Evolutionary conservation across 805 yeast species (phyloP).

Genomic region (Candida wancherniae): DNA sequence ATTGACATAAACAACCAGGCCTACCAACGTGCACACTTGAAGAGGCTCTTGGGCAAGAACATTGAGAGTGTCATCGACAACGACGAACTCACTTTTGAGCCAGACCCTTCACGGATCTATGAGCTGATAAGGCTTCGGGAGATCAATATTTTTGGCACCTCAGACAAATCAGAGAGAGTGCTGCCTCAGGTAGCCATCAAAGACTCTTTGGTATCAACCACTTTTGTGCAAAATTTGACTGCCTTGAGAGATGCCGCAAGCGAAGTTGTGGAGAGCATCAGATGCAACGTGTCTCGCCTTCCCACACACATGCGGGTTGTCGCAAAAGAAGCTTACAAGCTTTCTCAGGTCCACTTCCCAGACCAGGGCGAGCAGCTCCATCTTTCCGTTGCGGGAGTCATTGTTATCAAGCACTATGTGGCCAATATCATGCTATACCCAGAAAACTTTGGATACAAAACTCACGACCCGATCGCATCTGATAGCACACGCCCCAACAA

Average conservation of each 20-base stretch:
- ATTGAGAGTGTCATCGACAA: conserved; percentile 39
- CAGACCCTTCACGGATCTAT: conserved; percentile 68
- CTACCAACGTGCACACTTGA: conserved; percentile 44
- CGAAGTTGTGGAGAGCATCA: conserved; percentile 52
- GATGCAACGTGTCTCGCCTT: conserved; percentile 32
- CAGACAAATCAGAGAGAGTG: conserved; percentile 29
- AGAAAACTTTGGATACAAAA: conserved; percentile 51
- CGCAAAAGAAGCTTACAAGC: conserved; percentile 30
- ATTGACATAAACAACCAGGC: conserved; percentile 43
- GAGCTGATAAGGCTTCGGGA: conserved; percentile 35
- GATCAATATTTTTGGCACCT: conserved; percentile 29
- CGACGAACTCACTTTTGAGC: conserved; percentile 62
- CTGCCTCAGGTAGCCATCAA: conserved; percentile 70
- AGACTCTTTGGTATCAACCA: conserved; percentile 64
- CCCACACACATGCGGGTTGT: conserved; percentile 35
- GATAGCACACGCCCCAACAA: conserved; percentile 13
- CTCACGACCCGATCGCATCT: conserved; percentile 22
- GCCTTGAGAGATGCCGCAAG: conserved; percentile 66
- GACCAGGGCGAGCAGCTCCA: conserved; percentile 55
- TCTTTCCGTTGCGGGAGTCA: conserved; percentile 64
- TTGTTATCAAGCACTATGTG: conserved; percentile 51
- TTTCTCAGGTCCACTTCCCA: conserved; percentile 49
- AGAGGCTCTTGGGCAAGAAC: conserved; percentile 34
- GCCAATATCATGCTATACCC: conserved; percentile 45
- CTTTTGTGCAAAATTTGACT: conserved; percentile 72